A percentile compares a stretch with the other conserved stretches of the same genome.
Conservation (phyloP, 2,329 filamentous ascomycete genomes). For the Chalaropsis thielavioides region DNA sequence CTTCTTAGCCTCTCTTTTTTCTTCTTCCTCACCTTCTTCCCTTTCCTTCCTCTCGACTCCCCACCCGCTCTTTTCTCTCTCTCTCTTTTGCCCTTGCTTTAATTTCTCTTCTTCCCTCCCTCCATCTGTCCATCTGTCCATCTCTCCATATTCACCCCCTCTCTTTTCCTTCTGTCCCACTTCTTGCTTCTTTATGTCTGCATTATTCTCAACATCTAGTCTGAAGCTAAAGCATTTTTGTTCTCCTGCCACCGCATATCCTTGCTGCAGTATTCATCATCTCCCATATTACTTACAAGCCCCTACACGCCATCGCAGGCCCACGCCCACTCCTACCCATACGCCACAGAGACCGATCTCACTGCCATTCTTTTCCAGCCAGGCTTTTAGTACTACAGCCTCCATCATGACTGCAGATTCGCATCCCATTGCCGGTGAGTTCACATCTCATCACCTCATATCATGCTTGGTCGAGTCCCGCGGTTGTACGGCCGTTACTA, state of each 20-base stretch:
- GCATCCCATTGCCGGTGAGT: background rate
- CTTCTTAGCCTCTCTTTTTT: constrained; percentile 4
- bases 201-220: background rate
- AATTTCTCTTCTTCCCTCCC: background rate
- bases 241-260: background rate
- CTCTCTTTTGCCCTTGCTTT: background rate
- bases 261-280: background rate
- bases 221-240: background rate
- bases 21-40: too few species aligned
- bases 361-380: background rate
- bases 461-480: constrained; percentile 18
- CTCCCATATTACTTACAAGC: background rate
- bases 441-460: constrained; percentile 24
- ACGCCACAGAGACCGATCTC: background rate
- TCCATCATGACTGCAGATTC: constrained; percentile 6
- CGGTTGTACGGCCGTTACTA: background rate
- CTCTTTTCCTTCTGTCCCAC: background rate
- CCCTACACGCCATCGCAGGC: background rate
- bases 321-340: background rate
- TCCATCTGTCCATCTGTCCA: too few species aligned
- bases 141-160: too few species aligned
- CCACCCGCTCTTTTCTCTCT: background rate
- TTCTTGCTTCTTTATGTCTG: background rate
- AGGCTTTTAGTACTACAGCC: background rate
- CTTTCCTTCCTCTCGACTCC: too few species aligned